Percentiles rank a stretch among this genome's conserved stretches.
Evolutionary conservation across 75 land plant species (phyloP).

Genomic region (Isoetes taiwanensis): DNA sequence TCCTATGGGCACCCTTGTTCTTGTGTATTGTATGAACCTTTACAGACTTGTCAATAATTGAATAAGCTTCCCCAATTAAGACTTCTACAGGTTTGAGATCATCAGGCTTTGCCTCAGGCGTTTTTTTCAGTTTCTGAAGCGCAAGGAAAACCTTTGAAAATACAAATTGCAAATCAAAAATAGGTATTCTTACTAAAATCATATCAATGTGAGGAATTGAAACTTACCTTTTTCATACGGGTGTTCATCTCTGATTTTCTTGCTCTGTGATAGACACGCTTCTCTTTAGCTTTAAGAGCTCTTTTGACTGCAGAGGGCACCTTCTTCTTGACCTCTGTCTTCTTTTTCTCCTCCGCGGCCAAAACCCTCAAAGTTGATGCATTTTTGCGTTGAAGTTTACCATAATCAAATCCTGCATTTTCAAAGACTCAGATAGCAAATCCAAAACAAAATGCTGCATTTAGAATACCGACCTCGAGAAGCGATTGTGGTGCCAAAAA

Average conservation of each 20-base stretch:
- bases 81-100: slow-evolving; percentile 64
- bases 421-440: no score
- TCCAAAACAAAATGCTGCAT: no score
- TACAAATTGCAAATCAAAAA: background rate
- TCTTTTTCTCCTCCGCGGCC: background rate
- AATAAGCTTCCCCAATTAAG: slow-evolving; percentile 74
- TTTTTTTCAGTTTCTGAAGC: slow-evolving; percentile 56
- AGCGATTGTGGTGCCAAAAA: no score
- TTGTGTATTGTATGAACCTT: slow-evolving; percentile 55
- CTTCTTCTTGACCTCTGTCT: slow-evolving; percentile 26
- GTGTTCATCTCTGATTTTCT: slow-evolving; percentile 76
- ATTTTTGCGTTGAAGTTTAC: no score
- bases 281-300: slow-evolving; percentile 68
- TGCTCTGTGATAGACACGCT: slow-evolving; percentile 67
- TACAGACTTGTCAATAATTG: slow-evolving; percentile 77
- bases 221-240: slow-evolving; percentile 76
- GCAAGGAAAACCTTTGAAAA: slow-evolving; percentile 63
- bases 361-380: background rate
- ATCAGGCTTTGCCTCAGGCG: slow-evolving; percentile 40
- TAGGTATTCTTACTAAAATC: background rate
- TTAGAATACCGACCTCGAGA: no score
- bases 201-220: background rate
- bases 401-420: no score
- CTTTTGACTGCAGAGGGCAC: slow-evolving; percentile 77
- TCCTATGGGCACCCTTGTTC: slow-evolving; percentile 76